Conservation (phyloP, 257 asterid species). For the Thymus quinquecostatus region DNA sequence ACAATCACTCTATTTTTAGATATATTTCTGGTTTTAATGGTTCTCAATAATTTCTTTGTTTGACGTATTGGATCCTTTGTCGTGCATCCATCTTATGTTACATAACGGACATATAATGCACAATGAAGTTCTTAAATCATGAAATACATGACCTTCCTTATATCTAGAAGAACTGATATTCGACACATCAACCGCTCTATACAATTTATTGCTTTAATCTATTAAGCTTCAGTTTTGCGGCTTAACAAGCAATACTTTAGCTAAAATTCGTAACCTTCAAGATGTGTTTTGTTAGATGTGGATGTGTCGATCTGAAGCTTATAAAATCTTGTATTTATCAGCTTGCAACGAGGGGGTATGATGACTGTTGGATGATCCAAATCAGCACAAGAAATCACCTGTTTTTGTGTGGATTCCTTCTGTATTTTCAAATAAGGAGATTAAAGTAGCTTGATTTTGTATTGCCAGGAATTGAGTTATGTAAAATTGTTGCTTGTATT, state of each 20-base stretch:
- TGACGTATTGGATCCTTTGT: background rate
- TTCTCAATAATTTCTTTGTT: background rate
- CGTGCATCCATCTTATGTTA: background rate
- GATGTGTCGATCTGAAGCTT: slow-evolving; percentile 26
- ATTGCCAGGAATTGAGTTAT: slow-evolving; percentile 22
- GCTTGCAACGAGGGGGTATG: slow-evolving; percentile 78
- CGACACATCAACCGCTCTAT: slow-evolving; percentile 15
- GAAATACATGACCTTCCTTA: slow-evolving; percentile 22
- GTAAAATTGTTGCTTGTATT: slow-evolving; percentile 23
- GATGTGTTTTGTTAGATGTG: too few relatives aligned
- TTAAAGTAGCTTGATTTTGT: background rate
- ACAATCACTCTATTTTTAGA: too few relatives aligned
- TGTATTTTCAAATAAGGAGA: slow-evolving; percentile 28
- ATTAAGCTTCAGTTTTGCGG: slow-evolving; percentile 22
- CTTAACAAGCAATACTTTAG: background rate
- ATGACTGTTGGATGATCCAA: slow-evolving; percentile 63
- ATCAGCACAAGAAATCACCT: slow-evolving; percentile 29
- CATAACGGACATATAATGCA: background rate
- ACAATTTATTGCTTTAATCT: background rate
- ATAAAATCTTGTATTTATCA: slow-evolving; percentile 65
- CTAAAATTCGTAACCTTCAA: slow-evolving; percentile 5
- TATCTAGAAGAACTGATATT: slow-evolving; percentile 30
- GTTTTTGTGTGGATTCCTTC: slow-evolving; percentile 30
- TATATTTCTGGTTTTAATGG: too few relatives aligned
- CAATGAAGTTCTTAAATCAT: background rate